phyloP scores from a whole-genome alignment of 2,329 filamentous ascomycete genomes.

The Mycosphaerella arachidis region DNA sequence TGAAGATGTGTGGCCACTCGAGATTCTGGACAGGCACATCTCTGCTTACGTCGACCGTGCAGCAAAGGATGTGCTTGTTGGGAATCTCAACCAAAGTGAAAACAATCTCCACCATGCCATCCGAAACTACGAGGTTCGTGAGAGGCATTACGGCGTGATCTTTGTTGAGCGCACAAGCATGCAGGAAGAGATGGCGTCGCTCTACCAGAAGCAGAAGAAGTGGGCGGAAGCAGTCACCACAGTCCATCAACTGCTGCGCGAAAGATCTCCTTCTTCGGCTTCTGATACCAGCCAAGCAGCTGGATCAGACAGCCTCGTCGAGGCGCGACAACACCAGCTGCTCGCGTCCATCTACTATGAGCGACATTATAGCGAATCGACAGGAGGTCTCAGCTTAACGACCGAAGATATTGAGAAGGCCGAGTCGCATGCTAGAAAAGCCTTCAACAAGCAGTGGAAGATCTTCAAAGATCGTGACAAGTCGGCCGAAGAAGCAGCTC shows the following conservation, averaged over 20 bases:
- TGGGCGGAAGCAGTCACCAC: constrained; percentile 19
- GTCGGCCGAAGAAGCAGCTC: constrained; percentile 5
- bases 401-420: constrained; percentile 20
- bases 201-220: constrained; percentile 21
- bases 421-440: constrained; percentile 15
- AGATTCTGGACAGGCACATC: constrained; percentile 11
- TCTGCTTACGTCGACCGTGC: constrained; percentile 14
- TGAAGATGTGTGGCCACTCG: constrained; percentile 12
- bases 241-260: constrained; percentile 15
- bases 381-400: constrained; percentile 3
- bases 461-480: constrained; percentile 2
- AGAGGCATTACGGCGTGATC: constrained; percentile 13
- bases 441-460: constrained; percentile 16
- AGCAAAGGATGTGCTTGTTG: constrained; percentile 8
- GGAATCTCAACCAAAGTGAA: constrained; percentile 22
- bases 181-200: constrained; percentile 18
- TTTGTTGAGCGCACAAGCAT: constrained; percentile 15
- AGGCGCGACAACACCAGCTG: constrained; percentile 20
- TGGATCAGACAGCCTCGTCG: neutral
- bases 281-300: neutral
- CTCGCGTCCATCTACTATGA: constrained; percentile 22
- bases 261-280: constrained; percentile 5
- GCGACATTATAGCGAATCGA: constrained; percentile 10
- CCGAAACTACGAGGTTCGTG: constrained; percentile 13
- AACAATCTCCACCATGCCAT: constrained; percentile 16